Conservation (phyloP, 164 flowering plant species). For the Santalum album region DNA sequence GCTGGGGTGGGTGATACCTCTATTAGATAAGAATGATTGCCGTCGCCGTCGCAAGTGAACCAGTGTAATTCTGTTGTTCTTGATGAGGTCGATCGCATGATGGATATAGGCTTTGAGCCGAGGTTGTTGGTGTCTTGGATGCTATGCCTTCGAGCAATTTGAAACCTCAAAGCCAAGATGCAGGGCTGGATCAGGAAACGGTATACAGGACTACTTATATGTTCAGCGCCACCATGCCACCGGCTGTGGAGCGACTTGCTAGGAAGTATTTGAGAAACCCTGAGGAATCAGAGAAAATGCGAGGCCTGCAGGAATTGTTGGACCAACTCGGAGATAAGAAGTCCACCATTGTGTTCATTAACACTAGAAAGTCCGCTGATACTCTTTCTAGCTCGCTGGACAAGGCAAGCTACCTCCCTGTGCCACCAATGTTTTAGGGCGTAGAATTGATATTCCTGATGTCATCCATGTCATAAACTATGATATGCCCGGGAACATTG, state of each 20-base stretch:
- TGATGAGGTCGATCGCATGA: constrained; percentile 92
- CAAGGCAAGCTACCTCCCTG: constrained; percentile 68
- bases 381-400: constrained; percentile 56
- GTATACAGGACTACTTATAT: constrained; percentile 87
- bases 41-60: no score
- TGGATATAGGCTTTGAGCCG: constrained; percentile 94
- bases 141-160: constrained; percentile 92
- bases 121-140: constrained; percentile 79
- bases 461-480: constrained; percentile 81
- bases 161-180: constrained; percentile 91
- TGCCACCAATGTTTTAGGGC: constrained; percentile 91
- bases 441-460: constrained; percentile 94
- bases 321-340: constrained; percentile 81
- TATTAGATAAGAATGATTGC: no score
- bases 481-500: constrained; percentile 82
- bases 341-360: constrained; percentile 81
- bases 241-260: constrained; percentile 86
- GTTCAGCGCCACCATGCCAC: constrained; percentile 97
- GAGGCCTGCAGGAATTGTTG: constrained; percentile 46
- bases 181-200: constrained; percentile 78
- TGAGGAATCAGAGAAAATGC: constrained; percentile 70
- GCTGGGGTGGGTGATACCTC: no score
- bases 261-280: constrained; percentile 89
- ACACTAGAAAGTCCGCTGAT: constrained; percentile 78
- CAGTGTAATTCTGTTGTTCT: constrained; percentile 89